Percentiles rank a stretch among this genome's conserved stretches.
These are phyloP conservation scores for Paecilomyces fulvus DNA, from an alignment of 2,329 filamentous ascomycete genomes.

Conservation along the genomic window DNA sequence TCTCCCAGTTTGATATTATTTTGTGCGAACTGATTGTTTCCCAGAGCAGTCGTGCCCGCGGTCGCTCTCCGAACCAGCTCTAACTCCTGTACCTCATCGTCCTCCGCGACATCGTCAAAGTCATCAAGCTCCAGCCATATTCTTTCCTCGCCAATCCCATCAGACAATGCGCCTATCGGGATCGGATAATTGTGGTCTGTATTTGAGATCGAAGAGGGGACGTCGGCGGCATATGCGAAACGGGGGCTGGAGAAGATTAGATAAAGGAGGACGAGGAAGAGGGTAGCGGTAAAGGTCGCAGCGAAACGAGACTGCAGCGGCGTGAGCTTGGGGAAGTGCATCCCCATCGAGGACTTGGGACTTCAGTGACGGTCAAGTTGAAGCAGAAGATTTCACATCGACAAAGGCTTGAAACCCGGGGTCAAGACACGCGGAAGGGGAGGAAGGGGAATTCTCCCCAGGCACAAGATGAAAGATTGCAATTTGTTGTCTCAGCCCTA, in stretches of 20 bases:
- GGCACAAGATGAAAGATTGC: neutral
- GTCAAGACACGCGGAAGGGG: neutral
- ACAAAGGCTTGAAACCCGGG: neutral
- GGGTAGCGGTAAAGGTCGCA: slow-evolving; percentile 55
- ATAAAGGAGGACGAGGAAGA: slow-evolving; percentile 53
- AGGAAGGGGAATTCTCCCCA: neutral
- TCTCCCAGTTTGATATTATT: slow-evolving; percentile 56
- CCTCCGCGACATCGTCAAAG: slow-evolving; percentile 21
- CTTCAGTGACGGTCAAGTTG: slow-evolving; percentile 3
- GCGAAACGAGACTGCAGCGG: slow-evolving; percentile 64
- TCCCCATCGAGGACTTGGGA: slow-evolving; percentile 12
- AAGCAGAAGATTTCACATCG: slow-evolving; percentile 3
- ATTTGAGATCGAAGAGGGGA: slow-evolving; percentile 34
- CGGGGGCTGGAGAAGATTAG: slow-evolving; percentile 51
- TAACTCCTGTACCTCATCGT: slow-evolving; percentile 21
- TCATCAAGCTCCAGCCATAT: slow-evolving; percentile 19
- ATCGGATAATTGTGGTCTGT: slow-evolving; percentile 40
- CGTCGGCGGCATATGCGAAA: slow-evolving; percentile 56
- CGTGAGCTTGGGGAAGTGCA: slow-evolving; percentile 46
- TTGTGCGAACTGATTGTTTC: slow-evolving; percentile 57
- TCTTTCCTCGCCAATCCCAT: slow-evolving; percentile 18
- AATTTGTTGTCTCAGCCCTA: neutral
- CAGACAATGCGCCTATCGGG: slow-evolving; percentile 25
- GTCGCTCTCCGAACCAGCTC: slow-evolving; percentile 47
- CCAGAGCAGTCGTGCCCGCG: slow-evolving; percentile 41